phyloP scores from a whole-genome alignment of 805 yeast species.

The Saccharomyces paradoxus region DNA sequence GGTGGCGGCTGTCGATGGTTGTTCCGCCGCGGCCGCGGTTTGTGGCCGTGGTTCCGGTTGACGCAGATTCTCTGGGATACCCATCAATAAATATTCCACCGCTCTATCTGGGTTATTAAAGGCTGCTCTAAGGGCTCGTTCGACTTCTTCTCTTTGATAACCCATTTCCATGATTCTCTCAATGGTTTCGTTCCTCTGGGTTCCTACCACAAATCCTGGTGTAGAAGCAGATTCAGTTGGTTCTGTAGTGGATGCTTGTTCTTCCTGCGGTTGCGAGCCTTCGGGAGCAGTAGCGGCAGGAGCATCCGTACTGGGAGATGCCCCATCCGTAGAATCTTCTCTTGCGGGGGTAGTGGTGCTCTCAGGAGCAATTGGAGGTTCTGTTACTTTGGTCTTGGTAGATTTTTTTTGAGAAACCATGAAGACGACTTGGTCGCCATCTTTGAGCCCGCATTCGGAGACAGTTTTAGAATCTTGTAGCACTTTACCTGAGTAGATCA shows the following conservation, averaged over 20 bases:
- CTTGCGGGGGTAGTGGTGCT: conserved; percentile 22
- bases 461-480: conserved; percentile 75
- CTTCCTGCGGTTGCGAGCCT: not conserved
- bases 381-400: conserved; percentile 18
- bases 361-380: conserved; percentile 24
- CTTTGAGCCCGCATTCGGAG: conserved; percentile 66
- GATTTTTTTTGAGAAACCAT: conserved; percentile 64
- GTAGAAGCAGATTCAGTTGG: conserved; percentile 19
- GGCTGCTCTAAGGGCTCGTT: conserved; percentile 87
- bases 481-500: conserved; percentile 89
- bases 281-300: conserved; percentile 16
- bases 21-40: conserved; percentile 17
- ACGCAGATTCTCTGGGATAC: conserved; percentile 62
- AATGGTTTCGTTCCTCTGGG: conserved; percentile 69
- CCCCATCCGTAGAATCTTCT: conserved; percentile 10
- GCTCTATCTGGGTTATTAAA: conserved; percentile 97
- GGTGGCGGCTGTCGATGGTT: conserved; percentile 13
- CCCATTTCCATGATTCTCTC: conserved; percentile 93
- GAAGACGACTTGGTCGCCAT: conserved; percentile 79
- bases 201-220: conserved; percentile 68
- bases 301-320: conserved; percentile 16
- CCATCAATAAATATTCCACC: conserved; percentile 86
- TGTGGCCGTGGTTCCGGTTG: conserved; percentile 25
- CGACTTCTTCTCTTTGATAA: conserved; percentile 78
- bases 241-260: conserved; percentile 18